phyloP scores from a whole-genome alignment of 257 asterid species.

The Solanum acaule region DNA sequence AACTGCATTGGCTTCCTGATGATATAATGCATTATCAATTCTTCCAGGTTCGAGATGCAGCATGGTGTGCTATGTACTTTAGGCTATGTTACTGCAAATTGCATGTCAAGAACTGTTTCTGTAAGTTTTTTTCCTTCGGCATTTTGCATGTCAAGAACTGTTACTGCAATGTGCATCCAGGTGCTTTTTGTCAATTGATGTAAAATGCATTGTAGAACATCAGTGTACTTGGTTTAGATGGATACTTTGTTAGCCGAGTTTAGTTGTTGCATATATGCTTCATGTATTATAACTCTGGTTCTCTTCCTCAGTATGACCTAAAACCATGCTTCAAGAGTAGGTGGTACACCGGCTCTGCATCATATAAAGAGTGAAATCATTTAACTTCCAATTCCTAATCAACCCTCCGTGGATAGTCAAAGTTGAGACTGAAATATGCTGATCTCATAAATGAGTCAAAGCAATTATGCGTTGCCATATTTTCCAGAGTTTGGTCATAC shows the following conservation, averaged over 20 bases:
- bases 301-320: not conserved
- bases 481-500: not conserved
- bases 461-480: not conserved
- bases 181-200: not conserved
- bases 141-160: slow-evolving; percentile 43
- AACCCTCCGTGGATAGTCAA: not conserved
- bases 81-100: slow-evolving; percentile 86
- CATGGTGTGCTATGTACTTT: slow-evolving; percentile 77
- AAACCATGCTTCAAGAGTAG: not conserved
- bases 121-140: slow-evolving; percentile 41
- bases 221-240: not conserved
- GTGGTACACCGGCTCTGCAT: not conserved
- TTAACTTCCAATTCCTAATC: not conserved
- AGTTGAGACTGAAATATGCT: not conserved
- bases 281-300: not conserved
- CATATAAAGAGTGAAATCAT: not conserved
- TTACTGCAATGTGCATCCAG: slow-evolving; percentile 7
- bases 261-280: not conserved
- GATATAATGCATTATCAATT: slow-evolving; percentile 4
- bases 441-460: not conserved
- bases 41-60: slow-evolving; percentile 72
- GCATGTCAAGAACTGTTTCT: slow-evolving; percentile 51
- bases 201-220: not conserved
- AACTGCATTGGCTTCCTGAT: not conserved
- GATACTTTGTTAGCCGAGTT: not conserved